Base-by-base conservation (phyloP, 257 asterid species). In the Capsicum pubescens region DNA sequence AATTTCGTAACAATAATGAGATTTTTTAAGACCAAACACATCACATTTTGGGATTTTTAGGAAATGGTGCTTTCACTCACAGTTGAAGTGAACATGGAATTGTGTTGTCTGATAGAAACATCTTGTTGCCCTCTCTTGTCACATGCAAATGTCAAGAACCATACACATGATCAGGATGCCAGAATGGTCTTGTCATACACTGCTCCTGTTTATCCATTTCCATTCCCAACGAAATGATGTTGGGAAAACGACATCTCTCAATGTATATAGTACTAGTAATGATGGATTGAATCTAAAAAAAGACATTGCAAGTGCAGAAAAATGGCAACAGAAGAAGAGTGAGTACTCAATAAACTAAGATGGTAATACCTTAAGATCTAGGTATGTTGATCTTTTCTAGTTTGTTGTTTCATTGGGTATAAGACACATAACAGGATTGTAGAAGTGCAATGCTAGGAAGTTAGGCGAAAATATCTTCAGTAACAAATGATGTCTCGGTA, bases 391-490 rank as follows among this genome's bases (percentile, higher is more conserved):
- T 10, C 11, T 72, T 72, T 46, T 63, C 72, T 21, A 3, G 17
- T 64, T 61, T 26, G 44, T 8, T 21, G 44, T 44, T 26, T 64
- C 44, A 21, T 64, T 26, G 17, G 44, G 70, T 64, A 26, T 26
- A 64, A 64, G 70, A 32, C 72, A 66, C 9, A 26, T 11, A 66
- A 54, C 36, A 13, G 61, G 46, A 76, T 13, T 26, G 9, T 54
- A 54, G 64, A 52, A 26, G 48, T 4, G 46, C 48, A 76, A 13
- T 48, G 2, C 5, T 44, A 74, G 58, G 48, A 19, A 21, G 67
- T 84, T 79, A 91, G 59, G 94, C 98, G 90, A 93, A 97, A 87
- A 95, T 89, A 88, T 93, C 98, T 90, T 97, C 99, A 9, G 92
- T 88, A 52, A 88, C 21, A 86, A 91, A 87, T 44, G 91, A 84